Conservation (phyloP, 2,329 filamentous ascomycete genomes). For the Phialophora macrospora region DNA sequence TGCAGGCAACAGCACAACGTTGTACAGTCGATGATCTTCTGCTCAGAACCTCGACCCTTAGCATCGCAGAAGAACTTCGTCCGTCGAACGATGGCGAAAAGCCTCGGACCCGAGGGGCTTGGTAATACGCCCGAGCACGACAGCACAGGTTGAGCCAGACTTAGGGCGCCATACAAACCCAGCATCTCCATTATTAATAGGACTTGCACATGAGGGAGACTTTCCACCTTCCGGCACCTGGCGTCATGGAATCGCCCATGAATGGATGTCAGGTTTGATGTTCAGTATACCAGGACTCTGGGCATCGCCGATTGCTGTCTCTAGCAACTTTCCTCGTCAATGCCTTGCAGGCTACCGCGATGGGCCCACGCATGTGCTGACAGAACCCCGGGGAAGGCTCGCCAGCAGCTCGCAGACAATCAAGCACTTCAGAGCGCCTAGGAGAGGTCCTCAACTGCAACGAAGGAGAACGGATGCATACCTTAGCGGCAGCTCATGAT, state of each 20-base stretch:
- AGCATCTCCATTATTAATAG: neutral
- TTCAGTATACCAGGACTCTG: neutral
- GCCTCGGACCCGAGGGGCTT: neutral
- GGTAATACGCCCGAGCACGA: neutral
- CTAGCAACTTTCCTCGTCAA: neutral
- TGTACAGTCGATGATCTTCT: neutral
- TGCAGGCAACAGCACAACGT: slow-evolving; percentile 1
- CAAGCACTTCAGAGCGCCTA: neutral
- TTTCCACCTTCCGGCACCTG: neutral
- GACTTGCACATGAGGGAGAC: neutral
- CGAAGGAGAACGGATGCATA: neutral
- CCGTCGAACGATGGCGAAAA: neutral
- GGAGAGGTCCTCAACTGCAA: neutral
- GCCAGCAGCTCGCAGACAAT: neutral
- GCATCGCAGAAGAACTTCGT: neutral
- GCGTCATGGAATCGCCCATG: neutral
- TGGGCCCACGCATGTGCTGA: neutral
- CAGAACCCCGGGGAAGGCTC: neutral
- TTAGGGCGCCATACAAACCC: neutral
- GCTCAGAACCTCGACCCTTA: neutral
- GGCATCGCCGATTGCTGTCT: neutral
- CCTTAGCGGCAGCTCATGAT: neutral
- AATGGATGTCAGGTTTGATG: neutral
- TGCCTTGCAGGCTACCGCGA: too few relatives aligned
- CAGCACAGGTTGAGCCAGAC: neutral